Base-by-base conservation (phyloP, 176 grass and related monocot species). In the Rhynchospora breviuscula region DNA sequence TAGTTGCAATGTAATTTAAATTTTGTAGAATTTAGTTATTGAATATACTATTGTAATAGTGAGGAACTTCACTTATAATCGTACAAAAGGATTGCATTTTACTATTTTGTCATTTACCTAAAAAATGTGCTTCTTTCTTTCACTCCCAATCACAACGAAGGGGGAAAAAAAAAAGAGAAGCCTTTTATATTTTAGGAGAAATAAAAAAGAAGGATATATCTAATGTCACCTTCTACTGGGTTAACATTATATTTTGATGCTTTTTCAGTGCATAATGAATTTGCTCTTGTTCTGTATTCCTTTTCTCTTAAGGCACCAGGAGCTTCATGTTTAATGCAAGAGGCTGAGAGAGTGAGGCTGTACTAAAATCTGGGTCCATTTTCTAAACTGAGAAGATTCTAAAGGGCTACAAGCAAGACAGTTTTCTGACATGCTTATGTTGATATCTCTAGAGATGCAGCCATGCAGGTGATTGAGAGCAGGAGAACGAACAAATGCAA, bases 391-490 rank as follows among this genome's bases (percentile, higher is more conserved):
- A 95, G 70, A 83, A 84, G 3, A 89, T 88, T 0, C 86, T 86
- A 22, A 98, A 98, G 85, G 64, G 58, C 63, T 91, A 95, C 84
- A 98, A 98, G 85, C 92, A 98, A 82, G 95, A 98, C 81, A 87
- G 95, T 76, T 91, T 98, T 72, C 86, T 98, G 52, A 80, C 86
- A 10, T 56, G 91, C 95, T 15, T 98, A 93, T 81, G 95, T 98
- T 74, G 95, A 98, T 35, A 13, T 89, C 57, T 98, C 95, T 7
- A 93, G 95, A 85, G 92, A 95, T 48, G 92, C 91, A n/a, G n/a
- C n/a, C n/a, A n/a, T n/a, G n/a, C n/a, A n/a, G n/a, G n/a, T n/a
- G n/a, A n/a, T n/a, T n/a, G n/a, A n/a, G n/a, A n/a, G n/a, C n/a
- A n/a, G n/a, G n/a, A n/a, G n/a, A n/a, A n/a, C n/a, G n/a, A n/a